Conservation (phyloP, 2,329 filamentous ascomycete genomes). For the Cordyceps sp. region DNA sequence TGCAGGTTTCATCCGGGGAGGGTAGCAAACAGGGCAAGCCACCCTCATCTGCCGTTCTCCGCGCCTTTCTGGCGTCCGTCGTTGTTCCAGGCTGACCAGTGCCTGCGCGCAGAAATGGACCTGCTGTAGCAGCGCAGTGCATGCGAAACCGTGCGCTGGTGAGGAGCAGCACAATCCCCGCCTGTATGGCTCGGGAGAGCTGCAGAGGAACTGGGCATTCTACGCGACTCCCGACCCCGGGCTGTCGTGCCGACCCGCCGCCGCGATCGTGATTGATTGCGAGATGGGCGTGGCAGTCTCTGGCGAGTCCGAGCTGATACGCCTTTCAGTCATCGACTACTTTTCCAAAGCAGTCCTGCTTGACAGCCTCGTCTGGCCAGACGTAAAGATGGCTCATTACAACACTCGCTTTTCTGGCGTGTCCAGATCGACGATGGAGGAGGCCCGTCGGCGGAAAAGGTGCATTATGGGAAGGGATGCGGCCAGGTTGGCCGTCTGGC, state of each 20-base stretch:
- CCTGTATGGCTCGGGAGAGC: constrained; percentile 8
- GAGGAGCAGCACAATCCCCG: constrained; percentile 10
- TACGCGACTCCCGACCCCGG: constrained; percentile 6
- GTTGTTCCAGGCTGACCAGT: not conserved
- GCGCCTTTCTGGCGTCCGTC: not conserved
- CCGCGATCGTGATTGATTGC: constrained; percentile 31
- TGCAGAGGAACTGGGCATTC: constrained; percentile 12
- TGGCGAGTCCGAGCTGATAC: constrained; percentile 33
- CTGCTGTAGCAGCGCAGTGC: constrained; percentile 11
- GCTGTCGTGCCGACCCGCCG: constrained; percentile 1
- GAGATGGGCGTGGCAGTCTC: constrained; percentile 32
- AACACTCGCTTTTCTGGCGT: constrained; percentile 35
- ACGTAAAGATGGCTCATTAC: constrained; percentile 26
- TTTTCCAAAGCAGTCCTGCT: constrained; percentile 30
- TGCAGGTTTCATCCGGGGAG: constrained; percentile 14
- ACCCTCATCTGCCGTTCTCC: not conserved
- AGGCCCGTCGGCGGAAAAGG: constrained; percentile 12
- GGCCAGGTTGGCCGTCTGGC: constrained; percentile 24
- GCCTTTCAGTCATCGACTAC: constrained; percentile 32
- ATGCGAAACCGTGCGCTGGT: constrained; percentile 9
- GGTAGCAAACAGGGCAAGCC: constrained; percentile 10
- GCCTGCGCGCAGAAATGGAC: constrained; percentile 10
- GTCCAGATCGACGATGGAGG: constrained; percentile 18
- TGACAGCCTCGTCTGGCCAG: constrained; percentile 31
- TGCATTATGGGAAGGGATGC: constrained; percentile 23